phyloP scores from a whole-genome alignment of 2,329 filamentous ascomycete species.

The Botrytis tulipae region DNA sequence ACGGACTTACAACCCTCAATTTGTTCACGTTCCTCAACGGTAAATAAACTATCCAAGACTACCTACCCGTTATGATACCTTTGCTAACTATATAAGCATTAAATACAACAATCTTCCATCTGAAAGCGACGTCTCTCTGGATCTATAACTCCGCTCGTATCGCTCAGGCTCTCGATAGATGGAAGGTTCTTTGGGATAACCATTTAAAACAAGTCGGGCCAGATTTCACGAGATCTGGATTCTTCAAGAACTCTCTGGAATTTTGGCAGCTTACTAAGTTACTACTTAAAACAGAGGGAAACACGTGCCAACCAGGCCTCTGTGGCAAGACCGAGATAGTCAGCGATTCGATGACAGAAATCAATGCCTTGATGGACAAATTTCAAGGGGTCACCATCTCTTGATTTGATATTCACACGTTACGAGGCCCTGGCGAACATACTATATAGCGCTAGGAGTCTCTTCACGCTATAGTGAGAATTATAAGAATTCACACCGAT shows the following conservation, averaged over 20 bases:
- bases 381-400: background rate
- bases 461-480: background rate
- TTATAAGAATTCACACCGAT: background rate
- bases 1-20: background rate
- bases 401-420: background rate
- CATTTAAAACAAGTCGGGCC: background rate
- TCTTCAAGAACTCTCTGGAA: slow-evolving; percentile 9
- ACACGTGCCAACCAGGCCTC: background rate
- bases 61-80: background rate
- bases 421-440: background rate
- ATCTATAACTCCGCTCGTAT: background rate
- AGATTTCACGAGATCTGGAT: background rate
- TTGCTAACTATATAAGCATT: slow-evolving; percentile 7
- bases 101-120: background rate
- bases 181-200: slow-evolving; percentile 9
- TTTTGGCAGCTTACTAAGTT: slow-evolving; percentile 10
- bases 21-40: background rate
- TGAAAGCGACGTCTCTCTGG: background rate
- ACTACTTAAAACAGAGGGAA: background rate
- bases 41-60: background rate
- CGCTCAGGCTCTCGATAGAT: background rate
- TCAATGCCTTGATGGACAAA: background rate
- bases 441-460: background rate
- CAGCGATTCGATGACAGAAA: background rate
- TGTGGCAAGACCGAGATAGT: too few relatives aligned